These are phyloP conservation scores for Quercus alba DNA, from an alignment of 306 rosid genomes.

Conservation along the genomic window DNA sequence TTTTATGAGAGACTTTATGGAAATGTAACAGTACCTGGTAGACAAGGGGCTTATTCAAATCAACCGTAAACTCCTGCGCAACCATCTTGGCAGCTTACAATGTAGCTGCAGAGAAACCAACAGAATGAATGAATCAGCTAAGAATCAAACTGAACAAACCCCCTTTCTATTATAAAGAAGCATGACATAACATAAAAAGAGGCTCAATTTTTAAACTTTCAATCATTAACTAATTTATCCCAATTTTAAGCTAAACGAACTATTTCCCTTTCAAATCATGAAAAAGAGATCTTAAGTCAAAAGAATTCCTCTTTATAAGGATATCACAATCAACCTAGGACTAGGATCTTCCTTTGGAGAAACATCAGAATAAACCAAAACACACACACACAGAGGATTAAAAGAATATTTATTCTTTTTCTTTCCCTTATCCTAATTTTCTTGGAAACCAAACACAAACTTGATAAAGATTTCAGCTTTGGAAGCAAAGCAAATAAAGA, in stretches of 20 bases:
- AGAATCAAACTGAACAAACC: neutral
- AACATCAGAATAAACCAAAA: neutral
- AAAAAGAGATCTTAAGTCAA: neutral
- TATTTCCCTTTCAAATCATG: neutral
- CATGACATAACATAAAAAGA: neutral
- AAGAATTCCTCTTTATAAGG: neutral
- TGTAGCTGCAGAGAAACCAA: constrained; percentile 9
- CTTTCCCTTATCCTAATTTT: neutral
- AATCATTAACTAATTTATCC: neutral
- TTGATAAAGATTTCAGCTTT: neutral
- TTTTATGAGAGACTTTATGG: neutral
- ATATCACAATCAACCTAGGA: neutral
- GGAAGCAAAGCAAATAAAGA: neutral
- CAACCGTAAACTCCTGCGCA: constrained; percentile 68
- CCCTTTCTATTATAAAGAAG: neutral
- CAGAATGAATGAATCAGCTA: neutral
- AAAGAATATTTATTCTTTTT: neutral
- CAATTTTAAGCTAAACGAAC: neutral
- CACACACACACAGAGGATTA: neutral
- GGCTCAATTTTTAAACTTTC: neutral
- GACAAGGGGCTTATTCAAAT: constrained; percentile 80
- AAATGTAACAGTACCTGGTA: constrained; percentile 62
- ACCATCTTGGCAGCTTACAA: constrained; percentile 58
- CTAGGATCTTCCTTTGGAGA: no score
- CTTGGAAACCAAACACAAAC: neutral